Base-by-base conservation (phyloP, 768 basidiomycete genomes). In the Suillus bovinus region DNA sequence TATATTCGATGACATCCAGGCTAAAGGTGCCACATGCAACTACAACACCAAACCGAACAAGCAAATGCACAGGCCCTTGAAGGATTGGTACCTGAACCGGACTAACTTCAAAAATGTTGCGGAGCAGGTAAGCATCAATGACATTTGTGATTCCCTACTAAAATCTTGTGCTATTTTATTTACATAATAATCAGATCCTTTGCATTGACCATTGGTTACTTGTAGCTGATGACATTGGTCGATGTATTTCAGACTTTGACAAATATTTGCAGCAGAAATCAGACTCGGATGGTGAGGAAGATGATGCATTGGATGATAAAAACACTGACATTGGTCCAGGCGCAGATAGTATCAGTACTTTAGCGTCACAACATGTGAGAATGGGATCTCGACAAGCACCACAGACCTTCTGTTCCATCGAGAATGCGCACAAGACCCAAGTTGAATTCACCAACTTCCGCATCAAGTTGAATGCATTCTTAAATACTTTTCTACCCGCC, bases 41-140 rank as follows among this genome's bases (percentile, higher is more conserved):
- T 77, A 71, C 57, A 74, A 71, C 33, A 76, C 77, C 7, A 74
- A 74, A 59, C 67, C 67, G 1, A 73, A 72, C 58, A 74, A 80
- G 60, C 62, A 71, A 10, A 56, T 67, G 17, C 74, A 80, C 57
- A 58, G 70, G 0, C 64, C 67, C 2, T 49, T 74, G 8, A 74
- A 76, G 46, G 62, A 60, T 1, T 63, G 56, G 16, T 78, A 77
- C 44, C 63, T 64, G 13, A 38, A 27, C 4, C 64, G 64, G 10
- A 75, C 77, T 2, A 79, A 80, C 59, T 74, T 73, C 64, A 76
- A 75, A 56, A 58, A 78, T 58, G 65, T 76, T 33, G 75, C 68
- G 0, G 44, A 55, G 1, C 77, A 78, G 70, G 77, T 77, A 33
- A 29, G 65, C 50, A 22, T 46, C 44, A 24, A 46, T 46, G 11